phyloP scores from a whole-genome alignment of 2,329 filamentous ascomycete genomes.

The Bipolaris oryzae region DNA sequence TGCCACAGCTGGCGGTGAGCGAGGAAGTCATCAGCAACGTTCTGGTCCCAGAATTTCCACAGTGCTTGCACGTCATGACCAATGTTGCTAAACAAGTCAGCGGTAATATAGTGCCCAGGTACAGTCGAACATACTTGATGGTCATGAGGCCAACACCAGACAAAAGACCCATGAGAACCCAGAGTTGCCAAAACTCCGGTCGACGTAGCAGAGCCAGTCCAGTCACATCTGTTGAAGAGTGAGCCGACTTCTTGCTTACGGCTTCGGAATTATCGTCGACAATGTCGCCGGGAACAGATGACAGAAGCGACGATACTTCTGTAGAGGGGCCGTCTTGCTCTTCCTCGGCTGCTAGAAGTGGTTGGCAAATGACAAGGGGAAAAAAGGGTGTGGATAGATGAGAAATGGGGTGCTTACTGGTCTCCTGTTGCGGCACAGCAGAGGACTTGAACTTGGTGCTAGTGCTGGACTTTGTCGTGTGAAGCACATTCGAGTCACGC shows the following conservation, averaged over 20 bases:
- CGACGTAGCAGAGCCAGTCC: constrained; percentile 75
- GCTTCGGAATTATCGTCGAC: constrained; percentile 51
- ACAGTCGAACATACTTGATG: constrained; percentile 76
- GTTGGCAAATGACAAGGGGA: constrained; percentile 44
- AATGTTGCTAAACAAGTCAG: constrained; percentile 74
- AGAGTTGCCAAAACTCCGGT: constrained; percentile 89
- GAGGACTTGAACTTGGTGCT: constrained; percentile 52
- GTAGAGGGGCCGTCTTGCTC: constrained; percentile 58
- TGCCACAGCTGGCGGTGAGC: constrained; percentile 85
- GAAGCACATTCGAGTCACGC: constrained; percentile 53
- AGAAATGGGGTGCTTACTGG: constrained; percentile 62
- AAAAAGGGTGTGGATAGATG: background rate
- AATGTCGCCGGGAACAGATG: constrained; percentile 65
- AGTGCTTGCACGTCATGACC: constrained; percentile 87
- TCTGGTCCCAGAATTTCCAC: constrained; percentile 83
- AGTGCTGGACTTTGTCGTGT: constrained; percentile 54
- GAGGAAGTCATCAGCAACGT: constrained; percentile 74
- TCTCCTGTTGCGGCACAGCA: constrained; percentile 56
- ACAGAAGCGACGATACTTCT: constrained; percentile 80
- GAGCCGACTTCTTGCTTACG: constrained; percentile 69
- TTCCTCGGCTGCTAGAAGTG: constrained; percentile 42
- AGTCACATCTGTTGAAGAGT: constrained; percentile 87
- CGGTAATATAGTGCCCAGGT: background rate
- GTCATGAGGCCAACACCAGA: constrained; percentile 97
- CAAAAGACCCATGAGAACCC: constrained; percentile 84